Evolutionary conservation across 306 rosid genomes (phyloP).

Genomic region (Biancaea sappan): DNA sequence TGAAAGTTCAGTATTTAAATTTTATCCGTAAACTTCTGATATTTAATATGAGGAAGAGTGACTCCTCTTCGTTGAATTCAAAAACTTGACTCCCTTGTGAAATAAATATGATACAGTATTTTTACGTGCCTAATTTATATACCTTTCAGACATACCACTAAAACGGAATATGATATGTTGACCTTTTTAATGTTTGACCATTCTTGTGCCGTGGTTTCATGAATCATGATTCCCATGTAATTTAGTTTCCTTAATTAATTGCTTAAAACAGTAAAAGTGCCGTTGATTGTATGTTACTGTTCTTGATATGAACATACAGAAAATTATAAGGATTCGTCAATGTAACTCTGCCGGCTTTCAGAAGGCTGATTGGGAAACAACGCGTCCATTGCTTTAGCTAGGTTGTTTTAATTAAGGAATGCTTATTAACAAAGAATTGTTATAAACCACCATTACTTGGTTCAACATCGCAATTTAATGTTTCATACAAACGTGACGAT

Average conservation of each 20-base stretch:
- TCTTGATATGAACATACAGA: not conserved
- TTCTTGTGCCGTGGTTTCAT: not conserved
- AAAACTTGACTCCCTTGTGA: not conserved
- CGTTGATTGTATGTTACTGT: not conserved
- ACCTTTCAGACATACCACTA: not conserved
- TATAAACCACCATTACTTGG: too few species aligned
- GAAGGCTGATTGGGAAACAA: too few species aligned
- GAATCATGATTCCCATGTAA: not conserved
- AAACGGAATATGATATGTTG: not conserved
- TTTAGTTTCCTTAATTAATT: not conserved
- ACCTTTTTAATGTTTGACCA: not conserved
- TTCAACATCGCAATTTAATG: too few species aligned
- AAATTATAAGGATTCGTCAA: not conserved
- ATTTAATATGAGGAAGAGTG: too few species aligned
- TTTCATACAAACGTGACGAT: too few species aligned
- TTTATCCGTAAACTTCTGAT: not conserved
- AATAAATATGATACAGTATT: not conserved
- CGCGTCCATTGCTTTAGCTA: too few species aligned
- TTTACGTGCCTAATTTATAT: not conserved
- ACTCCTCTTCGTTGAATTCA: not conserved
- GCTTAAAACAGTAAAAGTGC: not conserved
- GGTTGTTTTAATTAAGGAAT: too few species aligned
- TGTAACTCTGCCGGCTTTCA: too few species aligned
- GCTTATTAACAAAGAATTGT: too few species aligned
- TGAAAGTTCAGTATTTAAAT: too few species aligned